These are phyloP conservation scores for Spiromastix sp. DNA, from an alignment of 2,329 filamentous ascomycete species.

Conservation along the genomic window DNA sequence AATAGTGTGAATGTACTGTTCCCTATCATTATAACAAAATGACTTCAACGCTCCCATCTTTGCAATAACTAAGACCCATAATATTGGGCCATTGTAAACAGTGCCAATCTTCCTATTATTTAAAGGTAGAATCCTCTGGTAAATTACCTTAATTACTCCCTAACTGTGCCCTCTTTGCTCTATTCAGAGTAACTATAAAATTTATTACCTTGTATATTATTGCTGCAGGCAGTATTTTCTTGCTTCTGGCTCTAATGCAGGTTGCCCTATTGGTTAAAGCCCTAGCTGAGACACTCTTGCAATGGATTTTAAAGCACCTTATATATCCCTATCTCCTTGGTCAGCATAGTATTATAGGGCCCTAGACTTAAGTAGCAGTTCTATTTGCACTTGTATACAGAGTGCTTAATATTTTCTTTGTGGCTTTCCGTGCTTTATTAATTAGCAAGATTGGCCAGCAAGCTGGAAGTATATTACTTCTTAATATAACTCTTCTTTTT, in stretches of 20 bases:
- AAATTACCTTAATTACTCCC: no score
- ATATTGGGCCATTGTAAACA: no score
- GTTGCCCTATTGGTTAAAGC: slow-evolving; percentile 5
- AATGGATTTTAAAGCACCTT: slow-evolving; percentile 14
- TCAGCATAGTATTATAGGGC: slow-evolving; percentile 7
- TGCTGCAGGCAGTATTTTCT: slow-evolving; percentile 14
- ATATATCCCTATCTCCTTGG: slow-evolving; percentile 15
- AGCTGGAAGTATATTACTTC: slow-evolving; percentile 3
- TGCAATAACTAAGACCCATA: no score
- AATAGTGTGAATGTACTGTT: no score
- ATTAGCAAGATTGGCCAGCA: slow-evolving; percentile 3
- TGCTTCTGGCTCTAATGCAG: slow-evolving; percentile 13
- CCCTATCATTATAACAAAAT: no score
- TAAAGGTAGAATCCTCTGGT: no score
- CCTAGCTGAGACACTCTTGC: slow-evolving; percentile 6
- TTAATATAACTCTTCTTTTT: slow-evolving; percentile 6
- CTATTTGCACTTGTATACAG: slow-evolving; percentile 5
- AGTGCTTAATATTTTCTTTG: slow-evolving; percentile 4
- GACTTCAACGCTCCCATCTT: no score
- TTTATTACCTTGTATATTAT: slow-evolving; percentile 16
- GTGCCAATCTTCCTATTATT: no score
- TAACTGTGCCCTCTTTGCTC: no score
- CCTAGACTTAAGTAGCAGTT: slow-evolving; percentile 3
- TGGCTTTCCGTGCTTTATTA: neutral
- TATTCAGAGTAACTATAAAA: no score